Evolutionary conservation across 2,329 filamentous ascomycete species (phyloP), one percentile per base, ranked within the genome.

Genomic region (Penicillium decumbens): DNA sequence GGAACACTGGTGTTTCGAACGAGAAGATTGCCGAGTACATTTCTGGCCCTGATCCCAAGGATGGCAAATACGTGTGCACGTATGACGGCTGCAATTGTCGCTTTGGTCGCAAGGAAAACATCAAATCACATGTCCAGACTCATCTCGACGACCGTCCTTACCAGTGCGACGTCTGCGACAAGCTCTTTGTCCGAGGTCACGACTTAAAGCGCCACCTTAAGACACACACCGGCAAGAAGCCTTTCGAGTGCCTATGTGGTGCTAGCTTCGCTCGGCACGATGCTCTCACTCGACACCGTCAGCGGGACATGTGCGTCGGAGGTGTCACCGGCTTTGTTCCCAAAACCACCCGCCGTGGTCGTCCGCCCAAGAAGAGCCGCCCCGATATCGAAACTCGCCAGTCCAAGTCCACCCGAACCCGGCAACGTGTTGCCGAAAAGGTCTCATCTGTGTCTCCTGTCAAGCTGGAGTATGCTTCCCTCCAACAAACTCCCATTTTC

Each of bases 71-170:
- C 85, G 76, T 84, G 6, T 93, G 88, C 66, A 72, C 82, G n/a
- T 91, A 75, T 60, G 76, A 89, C 7, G 84, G 84, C 25, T 98
- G 93, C 71, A 81, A 84, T 60, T 95, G 95, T 71, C 82, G 84
- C 45, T 97, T 98, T 66, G 92, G 91, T n/a, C 83, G 93, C 60
- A 95, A 96, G 70, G 93, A 98, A 71, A 97, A 98, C 73, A 96
- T 97, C 76, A 95, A 95, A 69, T 95, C 91, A 0, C 93, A 98
- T 69, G 89, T 98, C 12, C 93, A 98, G 72, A 98, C 93, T 3
- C 93, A 98, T 72, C 84, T 98, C 56, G 93, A 95, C 63, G 93
- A 98, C 69, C 82, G 93, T 41, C 93, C 96, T 68, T 98, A 89
- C 74, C 86, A 89, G 70, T 98, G 93, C 72, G 90, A 92, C 40